Evolutionary conservation across 2,329 filamentous ascomycete genomes (phyloP).

Genomic region (Colletotrichum agaves): DNA sequence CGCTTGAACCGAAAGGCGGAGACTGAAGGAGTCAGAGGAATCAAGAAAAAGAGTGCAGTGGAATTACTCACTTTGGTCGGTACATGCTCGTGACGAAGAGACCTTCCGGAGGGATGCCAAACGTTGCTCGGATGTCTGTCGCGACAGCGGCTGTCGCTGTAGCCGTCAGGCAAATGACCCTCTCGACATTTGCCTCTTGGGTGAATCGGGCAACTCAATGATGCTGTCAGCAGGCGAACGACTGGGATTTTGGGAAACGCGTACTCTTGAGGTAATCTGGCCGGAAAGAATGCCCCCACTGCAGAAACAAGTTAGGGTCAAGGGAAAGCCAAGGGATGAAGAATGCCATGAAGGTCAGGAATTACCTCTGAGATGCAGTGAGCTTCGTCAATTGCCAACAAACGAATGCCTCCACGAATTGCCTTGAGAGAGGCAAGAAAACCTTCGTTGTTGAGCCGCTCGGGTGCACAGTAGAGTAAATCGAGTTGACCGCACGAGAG

Average conservation of each 20-base stretch:
- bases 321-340: too few relatives aligned
- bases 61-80: constrained; percentile 57
- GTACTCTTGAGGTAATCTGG: constrained; percentile 62
- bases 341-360: background rate
- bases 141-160: constrained; percentile 68
- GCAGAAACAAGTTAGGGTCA: background rate
- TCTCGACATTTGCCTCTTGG: constrained; percentile 64
- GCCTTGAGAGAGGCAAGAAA: constrained; percentile 66
- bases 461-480: constrained; percentile 68
- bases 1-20: constrained; percentile 63
- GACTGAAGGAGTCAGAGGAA: constrained; percentile 42
- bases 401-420: constrained; percentile 64
- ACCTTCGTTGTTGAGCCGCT: constrained; percentile 69
- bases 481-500: constrained; percentile 59
- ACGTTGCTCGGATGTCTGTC: constrained; percentile 63
- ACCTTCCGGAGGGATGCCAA: constrained; percentile 58
- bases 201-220: constrained; percentile 62
- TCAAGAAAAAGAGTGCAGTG: rapidly evolving
- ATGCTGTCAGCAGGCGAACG: constrained; percentile 38
- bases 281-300: constrained; percentile 62
- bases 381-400: constrained; percentile 68
- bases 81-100: constrained; percentile 70
- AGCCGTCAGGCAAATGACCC: constrained; percentile 69
- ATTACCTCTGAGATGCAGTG: constrained; percentile 65
- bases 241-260: background rate